Evolutionary conservation across 2,329 filamentous ascomycete genomes (phyloP).

Genomic region (Byssoonygena ceratinophila): DNA sequence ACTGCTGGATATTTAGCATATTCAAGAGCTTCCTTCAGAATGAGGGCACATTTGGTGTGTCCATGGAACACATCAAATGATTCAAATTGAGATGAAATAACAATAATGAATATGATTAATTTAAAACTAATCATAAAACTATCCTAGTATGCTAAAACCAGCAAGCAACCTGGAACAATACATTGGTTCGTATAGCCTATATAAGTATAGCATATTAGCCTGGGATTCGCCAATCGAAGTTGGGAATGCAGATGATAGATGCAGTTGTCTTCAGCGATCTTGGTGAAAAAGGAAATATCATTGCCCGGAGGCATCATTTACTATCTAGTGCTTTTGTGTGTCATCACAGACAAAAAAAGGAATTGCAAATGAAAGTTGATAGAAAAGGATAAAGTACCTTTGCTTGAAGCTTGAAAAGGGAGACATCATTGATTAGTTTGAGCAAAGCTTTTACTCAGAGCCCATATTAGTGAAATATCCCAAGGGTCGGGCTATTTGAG

Average conservation of each 20-base stretch:
- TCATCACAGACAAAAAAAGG: constrained; percentile 53
- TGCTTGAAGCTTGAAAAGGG: not conserved
- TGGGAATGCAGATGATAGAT: constrained; percentile 11
- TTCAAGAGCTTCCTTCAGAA: too few species aligned
- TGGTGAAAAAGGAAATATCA: constrained; percentile 52
- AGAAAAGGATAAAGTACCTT: constrained; percentile 1
- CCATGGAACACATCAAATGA: too few species aligned
- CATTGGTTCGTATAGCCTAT: not conserved
- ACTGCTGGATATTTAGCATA: too few species aligned
- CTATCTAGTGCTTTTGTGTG: constrained; percentile 56
- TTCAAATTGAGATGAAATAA: not conserved
- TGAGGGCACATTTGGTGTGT: too few species aligned
- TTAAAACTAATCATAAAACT: not conserved
- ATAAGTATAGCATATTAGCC: constrained; percentile 3
- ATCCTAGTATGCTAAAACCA: not conserved
- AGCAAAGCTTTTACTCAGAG: too few species aligned
- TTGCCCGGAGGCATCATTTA: constrained; percentile 50
- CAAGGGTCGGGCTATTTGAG: too few species aligned
- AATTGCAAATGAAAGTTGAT: not conserved
- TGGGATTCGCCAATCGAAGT: not conserved
- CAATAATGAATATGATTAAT: not conserved
- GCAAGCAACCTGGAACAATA: not conserved
- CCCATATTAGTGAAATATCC: too few species aligned
- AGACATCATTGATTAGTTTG: too few species aligned
- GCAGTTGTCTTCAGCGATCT: constrained; percentile 53